These are phyloP conservation scores for Boletus reticuloceps DNA, from an alignment of 768 basidiomycete species.

Conservation along the genomic window DNA sequence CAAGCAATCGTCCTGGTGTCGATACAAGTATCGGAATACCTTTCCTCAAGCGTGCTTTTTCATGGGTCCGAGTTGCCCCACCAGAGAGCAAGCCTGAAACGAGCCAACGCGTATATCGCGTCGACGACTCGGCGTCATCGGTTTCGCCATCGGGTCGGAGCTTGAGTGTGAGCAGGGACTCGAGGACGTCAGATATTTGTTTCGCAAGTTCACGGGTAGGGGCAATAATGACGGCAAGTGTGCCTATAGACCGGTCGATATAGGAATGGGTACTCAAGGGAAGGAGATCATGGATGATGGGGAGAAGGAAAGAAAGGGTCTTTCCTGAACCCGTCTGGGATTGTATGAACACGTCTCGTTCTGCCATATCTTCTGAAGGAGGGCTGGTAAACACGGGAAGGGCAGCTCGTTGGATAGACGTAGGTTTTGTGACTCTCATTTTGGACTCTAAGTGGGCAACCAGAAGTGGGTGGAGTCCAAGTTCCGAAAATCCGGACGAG, in stretches of 20 bases:
- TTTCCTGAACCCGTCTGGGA: conserved; percentile 98
- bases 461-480: conserved; percentile 83
- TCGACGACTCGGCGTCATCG: conserved; percentile 42
- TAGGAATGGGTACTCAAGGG: conserved; percentile 87
- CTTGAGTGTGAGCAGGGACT: conserved; percentile 73
- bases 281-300: conserved; percentile 92
- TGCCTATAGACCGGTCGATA: conserved; percentile 93
- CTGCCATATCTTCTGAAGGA: conserved; percentile 34
- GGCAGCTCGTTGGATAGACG: conserved; percentile 80
- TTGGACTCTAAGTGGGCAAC: conserved; percentile 74
- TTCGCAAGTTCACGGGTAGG: conserved; percentile 96
- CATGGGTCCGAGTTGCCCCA: conserved; percentile 91
- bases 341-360: conserved; percentile 87
- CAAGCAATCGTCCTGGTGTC: conserved; percentile 92
- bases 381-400: conserved; percentile 59
- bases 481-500: conserved; percentile 74
- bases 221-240: conserved; percentile 90
- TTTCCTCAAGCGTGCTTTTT: conserved; percentile 93
- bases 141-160: conserved; percentile 57
- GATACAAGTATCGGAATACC: conserved; percentile 94
- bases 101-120: conserved; percentile 80
- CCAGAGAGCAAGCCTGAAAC: conserved; percentile 92
- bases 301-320: conserved; percentile 89
- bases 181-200: conserved; percentile 95
- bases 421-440: conserved; percentile 82